phyloP scores from a whole-genome alignment of 768 basidiomycete species.

The Crepidotus variabilis region DNA sequence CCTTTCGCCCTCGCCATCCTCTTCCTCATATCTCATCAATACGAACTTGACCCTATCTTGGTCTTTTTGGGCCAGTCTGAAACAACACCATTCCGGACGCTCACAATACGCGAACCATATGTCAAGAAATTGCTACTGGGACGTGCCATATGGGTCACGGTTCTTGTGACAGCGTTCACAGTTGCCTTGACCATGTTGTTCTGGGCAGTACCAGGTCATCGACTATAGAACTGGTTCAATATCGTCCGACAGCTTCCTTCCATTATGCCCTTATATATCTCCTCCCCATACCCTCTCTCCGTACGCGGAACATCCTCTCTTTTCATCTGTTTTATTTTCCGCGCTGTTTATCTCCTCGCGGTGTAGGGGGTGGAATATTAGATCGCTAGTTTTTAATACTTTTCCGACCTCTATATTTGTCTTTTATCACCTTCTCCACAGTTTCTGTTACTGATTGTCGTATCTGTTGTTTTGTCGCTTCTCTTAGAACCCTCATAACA shows the following conservation, averaged over 20 bases:
- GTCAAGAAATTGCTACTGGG: constrained; percentile 87
- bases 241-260: neutral
- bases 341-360: no score
- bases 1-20: constrained; percentile 89
- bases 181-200: constrained; percentile 86
- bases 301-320: neutral
- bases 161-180: constrained; percentile 73
- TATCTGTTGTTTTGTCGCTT: constrained; percentile 22
- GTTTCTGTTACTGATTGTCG: constrained; percentile 22
- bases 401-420: neutral
- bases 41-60: constrained; percentile 94
- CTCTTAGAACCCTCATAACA: constrained; percentile 2
- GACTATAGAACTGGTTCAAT: constrained; percentile 45
- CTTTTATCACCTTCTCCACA: constrained; percentile 10
- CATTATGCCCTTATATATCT: neutral
- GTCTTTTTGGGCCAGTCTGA: constrained; percentile 93
- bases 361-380: no score
- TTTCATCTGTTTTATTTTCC: constrained; percentile 3
- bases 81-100: constrained; percentile 94
- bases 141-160: constrained; percentile 87
- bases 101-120: constrained; percentile 89
- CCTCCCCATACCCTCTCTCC: constrained; percentile 2
- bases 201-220: constrained; percentile 93
- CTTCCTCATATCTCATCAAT: constrained; percentile 92
- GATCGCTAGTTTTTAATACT: no score